A percentile compares a stretch with the other conserved stretches of the same genome.
phyloP scores from a whole-genome alignment of 2,329 filamentous ascomycete species.

The Orbilia blumenaviensis region DNA sequence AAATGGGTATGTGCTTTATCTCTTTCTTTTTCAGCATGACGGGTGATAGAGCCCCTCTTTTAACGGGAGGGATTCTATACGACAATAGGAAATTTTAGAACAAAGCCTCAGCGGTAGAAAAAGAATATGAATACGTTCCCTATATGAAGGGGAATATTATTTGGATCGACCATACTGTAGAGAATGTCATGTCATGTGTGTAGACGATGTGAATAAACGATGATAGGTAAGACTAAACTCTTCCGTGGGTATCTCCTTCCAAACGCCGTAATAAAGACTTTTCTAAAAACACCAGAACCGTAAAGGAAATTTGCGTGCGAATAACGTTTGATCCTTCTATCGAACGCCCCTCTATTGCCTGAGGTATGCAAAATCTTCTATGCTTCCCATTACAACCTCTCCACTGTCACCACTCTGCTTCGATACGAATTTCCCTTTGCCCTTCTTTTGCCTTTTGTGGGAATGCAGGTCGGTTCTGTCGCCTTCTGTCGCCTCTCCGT shows the following conservation, averaged over 20 bases:
- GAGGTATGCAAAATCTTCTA: slow-evolving; percentile 52
- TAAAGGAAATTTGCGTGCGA: not conserved
- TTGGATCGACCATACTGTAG: not conserved
- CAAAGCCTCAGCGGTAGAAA: too few species aligned
- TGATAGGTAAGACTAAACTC: not conserved
- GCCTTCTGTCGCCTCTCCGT: slow-evolving; percentile 54
- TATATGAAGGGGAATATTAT: not conserved
- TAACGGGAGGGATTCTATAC: not conserved
- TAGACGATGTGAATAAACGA: not conserved
- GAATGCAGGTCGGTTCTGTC: slow-evolving; percentile 56
- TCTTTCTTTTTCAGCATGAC: not conserved
- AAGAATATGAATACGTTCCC: too few species aligned
- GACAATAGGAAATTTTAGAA: not conserved
- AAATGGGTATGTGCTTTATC: not conserved
- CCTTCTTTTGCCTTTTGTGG: slow-evolving; percentile 56
- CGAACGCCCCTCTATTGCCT: slow-evolving; percentile 54
- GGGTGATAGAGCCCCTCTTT: not conserved
- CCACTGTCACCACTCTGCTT: slow-evolving; percentile 48
- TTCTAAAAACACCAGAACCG: not conserved
- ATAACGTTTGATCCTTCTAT: slow-evolving; percentile 11
- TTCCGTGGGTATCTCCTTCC: slow-evolving; percentile 35
- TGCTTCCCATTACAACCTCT: slow-evolving; percentile 52
- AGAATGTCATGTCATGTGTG: not conserved
- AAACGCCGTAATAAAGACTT: slow-evolving; percentile 1
- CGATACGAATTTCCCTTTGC: slow-evolving; percentile 58